Base-by-base conservation (phyloP, 2,329 filamentous ascomycete species). In the Karstenula rhodostoma region DNA sequence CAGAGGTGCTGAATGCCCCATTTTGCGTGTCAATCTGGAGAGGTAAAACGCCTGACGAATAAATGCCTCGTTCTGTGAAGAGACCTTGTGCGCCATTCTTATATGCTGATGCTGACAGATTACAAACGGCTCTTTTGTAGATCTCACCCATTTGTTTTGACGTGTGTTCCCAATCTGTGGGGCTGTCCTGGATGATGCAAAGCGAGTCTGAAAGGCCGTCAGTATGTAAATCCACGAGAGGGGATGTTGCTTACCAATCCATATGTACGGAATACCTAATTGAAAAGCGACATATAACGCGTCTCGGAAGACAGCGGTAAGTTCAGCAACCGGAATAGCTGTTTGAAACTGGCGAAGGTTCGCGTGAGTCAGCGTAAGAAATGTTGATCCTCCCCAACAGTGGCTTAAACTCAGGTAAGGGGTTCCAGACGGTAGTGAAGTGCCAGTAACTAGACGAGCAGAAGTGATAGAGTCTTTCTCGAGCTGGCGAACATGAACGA, bases 401-500 rank as follows among this genome's bases (percentile, higher is more conserved):
- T 47, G 44, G 25, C 44, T 47, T 29, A 47, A n/a, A 47, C 22
- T 47, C 19, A 47, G 44, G 17, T 47, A 47, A 25, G 44, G 44
- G 25, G 44, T 47, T 12, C 25, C 19, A 47, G 25, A 9, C 23
- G 44, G 44, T 9, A 47, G 44, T 17, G 44, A 47, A 23, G 44
- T 47, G 35, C 17, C 35, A 40, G 12, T 40, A n/a, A 40, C 35
- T 40, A 40, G 35, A 40, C 35, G 17, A n/a, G 35, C 35, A 2
- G 35, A 40, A 40, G 35, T 40, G 2, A 40, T 13, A 40, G 35
- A 40, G 13, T 13, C 35, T 2, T 40, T 40, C 35, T 40, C 35
- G 35, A 40, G 35, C 17, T 40, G 35, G 35, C 7, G 35, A 40
- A 40, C 35, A 40, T 40, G 35, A n/a, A 40, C 35, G 35, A 40